These are phyloP conservation scores for Penicillium salamii DNA, from an alignment of 495 filamentous ascomycete genomes.

Conservation along the genomic window DNA sequence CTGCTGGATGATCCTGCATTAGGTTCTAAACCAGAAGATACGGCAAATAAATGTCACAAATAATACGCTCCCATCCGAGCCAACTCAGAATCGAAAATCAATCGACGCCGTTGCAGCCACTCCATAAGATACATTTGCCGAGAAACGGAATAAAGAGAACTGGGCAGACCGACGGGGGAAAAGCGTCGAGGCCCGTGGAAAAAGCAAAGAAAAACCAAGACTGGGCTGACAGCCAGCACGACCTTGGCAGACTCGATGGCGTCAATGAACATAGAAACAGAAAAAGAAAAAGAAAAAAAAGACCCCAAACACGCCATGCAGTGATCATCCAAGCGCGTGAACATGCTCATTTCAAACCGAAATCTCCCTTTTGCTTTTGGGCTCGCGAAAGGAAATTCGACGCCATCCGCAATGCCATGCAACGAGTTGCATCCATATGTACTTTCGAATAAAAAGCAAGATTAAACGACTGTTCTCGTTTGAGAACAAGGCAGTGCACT, in stretches of 20 bases:
- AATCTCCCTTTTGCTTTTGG: conserved; percentile 19
- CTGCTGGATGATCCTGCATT: conserved; percentile 12
- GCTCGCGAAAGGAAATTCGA: conserved; percentile 15
- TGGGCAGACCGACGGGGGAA: too few relatives aligned
- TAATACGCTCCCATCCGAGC: conserved; percentile 13
- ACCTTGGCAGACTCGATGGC: conserved; percentile 7
- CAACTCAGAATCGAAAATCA: conserved; percentile 19
- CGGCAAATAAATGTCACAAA: conserved; percentile 6
- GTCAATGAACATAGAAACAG: conserved; percentile 2
- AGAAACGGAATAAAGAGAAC: conserved; percentile 4
- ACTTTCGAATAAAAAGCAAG: conserved; percentile 17
- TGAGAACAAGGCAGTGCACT: background rate
- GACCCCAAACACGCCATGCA: conserved; percentile 24
- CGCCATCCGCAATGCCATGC: conserved; percentile 32
- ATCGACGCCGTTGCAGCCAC: conserved; percentile 26
- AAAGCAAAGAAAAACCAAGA: conserved; percentile 9
- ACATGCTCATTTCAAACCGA: conserved; percentile 18
- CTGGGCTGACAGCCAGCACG: background rate
- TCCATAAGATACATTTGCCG: conserved; percentile 29
- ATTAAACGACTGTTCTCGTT: conserved; percentile 7
- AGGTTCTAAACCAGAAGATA: conserved; percentile 14
- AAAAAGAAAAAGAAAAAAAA: conserved; percentile 7
- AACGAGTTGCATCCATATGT: conserved; percentile 27
- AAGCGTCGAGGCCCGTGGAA: background rate
- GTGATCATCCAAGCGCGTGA: conserved; percentile 22